phyloP scores from a whole-genome alignment of 768 basidiomycete genomes.

The Sarcodon sp. region DNA sequence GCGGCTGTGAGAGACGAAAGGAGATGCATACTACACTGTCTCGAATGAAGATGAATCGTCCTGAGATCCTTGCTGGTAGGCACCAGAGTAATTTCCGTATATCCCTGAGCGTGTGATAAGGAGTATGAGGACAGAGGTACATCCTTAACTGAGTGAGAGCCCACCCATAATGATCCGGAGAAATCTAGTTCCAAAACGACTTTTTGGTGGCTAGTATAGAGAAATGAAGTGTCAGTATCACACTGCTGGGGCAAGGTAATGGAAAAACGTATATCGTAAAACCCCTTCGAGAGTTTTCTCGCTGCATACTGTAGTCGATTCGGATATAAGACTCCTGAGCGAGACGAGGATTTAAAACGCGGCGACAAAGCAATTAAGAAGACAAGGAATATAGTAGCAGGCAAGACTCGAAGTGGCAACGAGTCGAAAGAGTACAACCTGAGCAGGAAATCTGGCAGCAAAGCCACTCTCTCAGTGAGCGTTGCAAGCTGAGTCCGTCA shows the following conservation, averaged over 20 bases:
- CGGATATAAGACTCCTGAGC: too few species aligned
- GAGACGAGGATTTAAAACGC: too few species aligned
- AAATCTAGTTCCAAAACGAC: slow-evolving; percentile 93
- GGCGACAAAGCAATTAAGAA: too few species aligned
- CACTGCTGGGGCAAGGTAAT: slow-evolving; percentile 6
- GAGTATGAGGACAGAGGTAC: slow-evolving; percentile 5
- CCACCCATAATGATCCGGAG: slow-evolving; percentile 73
- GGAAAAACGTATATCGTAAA: slow-evolving; percentile 77
- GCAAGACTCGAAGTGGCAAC: too few species aligned
- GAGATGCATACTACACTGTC: slow-evolving; percentile 64
- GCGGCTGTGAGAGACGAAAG: neutral
- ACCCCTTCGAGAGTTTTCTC: slow-evolving; percentile 69
- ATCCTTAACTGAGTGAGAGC: slow-evolving; percentile 13
- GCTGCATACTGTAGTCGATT: slow-evolving; percentile 32
- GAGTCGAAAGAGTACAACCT: too few species aligned
- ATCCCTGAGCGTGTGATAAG: slow-evolving; percentile 42
- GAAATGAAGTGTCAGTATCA: slow-evolving; percentile 33
- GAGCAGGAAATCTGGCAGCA: too few species aligned
- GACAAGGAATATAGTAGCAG: too few species aligned
- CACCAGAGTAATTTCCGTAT: slow-evolving; percentile 83
- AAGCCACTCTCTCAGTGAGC: too few species aligned
- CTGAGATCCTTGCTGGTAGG: slow-evolving; percentile 71
- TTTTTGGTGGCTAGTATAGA: slow-evolving; percentile 90
- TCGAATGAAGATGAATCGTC: slow-evolving; percentile 79
- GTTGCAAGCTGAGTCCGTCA: too few species aligned